Percentiles rank a stretch among this genome's conserved stretches.
phyloP scores from a whole-genome alignment of 164 flowering plant genomes.

The Liquidambar formosana region DNA sequence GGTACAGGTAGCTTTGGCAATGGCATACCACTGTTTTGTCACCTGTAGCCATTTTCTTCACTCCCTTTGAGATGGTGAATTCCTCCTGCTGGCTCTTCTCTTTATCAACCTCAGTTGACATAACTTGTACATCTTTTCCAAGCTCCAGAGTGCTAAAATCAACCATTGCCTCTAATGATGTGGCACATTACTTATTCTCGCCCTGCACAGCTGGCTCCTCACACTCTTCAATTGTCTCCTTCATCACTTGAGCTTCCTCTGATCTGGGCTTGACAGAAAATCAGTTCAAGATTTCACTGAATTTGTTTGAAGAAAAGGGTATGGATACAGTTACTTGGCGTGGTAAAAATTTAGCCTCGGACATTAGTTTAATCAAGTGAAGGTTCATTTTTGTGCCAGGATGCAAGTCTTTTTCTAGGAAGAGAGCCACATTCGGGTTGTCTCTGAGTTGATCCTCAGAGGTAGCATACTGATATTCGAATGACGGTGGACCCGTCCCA shows the following conservation, averaged over 20 bases:
- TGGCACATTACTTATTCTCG: slow-evolving; percentile 48
- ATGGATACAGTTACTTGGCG: slow-evolving; percentile 44
- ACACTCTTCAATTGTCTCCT: slow-evolving; percentile 49
- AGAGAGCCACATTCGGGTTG: slow-evolving; percentile 37
- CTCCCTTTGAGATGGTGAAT: slow-evolving; percentile 26
- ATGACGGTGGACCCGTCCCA: slow-evolving; percentile 15
- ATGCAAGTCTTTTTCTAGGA: slow-evolving; percentile 41
- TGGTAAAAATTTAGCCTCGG: slow-evolving; percentile 31
- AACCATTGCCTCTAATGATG: slow-evolving; percentile 62
- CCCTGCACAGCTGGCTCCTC: slow-evolving; percentile 39
- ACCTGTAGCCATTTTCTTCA: slow-evolving; percentile 22
- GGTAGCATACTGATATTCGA: slow-evolving; percentile 36
- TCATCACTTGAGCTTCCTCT: slow-evolving; percentile 52
- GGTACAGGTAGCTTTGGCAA: slow-evolving; percentile 31
- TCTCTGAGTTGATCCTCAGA: slow-evolving; percentile 37
- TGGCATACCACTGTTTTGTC: slow-evolving; percentile 42
- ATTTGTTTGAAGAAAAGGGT: slow-evolving; percentile 45
- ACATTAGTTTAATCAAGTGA: slow-evolving; percentile 25
- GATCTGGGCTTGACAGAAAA: slow-evolving; percentile 41
- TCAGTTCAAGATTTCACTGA: slow-evolving; percentile 34
- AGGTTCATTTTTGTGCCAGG: slow-evolving; percentile 31
- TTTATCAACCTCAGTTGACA: slow-evolving; percentile 37
- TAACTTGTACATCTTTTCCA: slow-evolving; percentile 27
- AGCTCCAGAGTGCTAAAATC: slow-evolving; percentile 44
- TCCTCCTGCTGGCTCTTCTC: slow-evolving; percentile 23